Conservation (phyloP, 1,284 basidiomycete genomes). For the Prillingera fragicola region DNA sequence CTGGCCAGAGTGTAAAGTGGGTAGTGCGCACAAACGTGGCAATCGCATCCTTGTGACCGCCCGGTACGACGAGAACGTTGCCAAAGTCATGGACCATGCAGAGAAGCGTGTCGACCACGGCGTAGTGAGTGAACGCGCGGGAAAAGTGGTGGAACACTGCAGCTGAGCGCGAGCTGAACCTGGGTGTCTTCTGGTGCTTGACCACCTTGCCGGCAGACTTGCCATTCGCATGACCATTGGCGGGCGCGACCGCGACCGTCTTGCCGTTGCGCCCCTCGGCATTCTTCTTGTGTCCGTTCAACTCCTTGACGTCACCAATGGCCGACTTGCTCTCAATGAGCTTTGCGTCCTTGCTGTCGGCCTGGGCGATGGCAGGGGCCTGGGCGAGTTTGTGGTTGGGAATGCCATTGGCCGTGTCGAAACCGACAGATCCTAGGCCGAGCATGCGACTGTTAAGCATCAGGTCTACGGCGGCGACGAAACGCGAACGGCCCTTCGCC, state of each 20-base stretch:
- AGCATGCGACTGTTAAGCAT: slow-evolving; percentile 35
- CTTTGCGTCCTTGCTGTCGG: too few species aligned
- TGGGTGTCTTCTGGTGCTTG: not conserved
- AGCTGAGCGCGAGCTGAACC: slow-evolving; percentile 17
- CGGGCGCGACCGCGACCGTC: not conserved
- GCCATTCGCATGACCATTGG: not conserved
- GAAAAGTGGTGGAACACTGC: slow-evolving; percentile 25
- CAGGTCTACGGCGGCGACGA: slow-evolving; percentile 27
- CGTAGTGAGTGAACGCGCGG: slow-evolving; percentile 21
- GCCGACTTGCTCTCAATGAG: too few species aligned
- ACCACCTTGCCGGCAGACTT: not conserved
- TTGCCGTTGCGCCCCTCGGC: not conserved
- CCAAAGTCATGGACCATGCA: slow-evolving; percentile 19
- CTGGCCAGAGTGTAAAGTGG: slow-evolving; percentile 26
- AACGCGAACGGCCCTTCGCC: slow-evolving; percentile 16
- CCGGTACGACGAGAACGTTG: slow-evolving; percentile 19
- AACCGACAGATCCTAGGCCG: slow-evolving; percentile 26
- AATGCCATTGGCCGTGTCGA: slow-evolving; percentile 11
- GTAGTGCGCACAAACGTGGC: slow-evolving; percentile 19
- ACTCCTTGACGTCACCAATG: slow-evolving; percentile 1
- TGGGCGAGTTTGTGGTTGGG: slow-evolving; percentile 1
- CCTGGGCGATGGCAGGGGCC: too few species aligned
- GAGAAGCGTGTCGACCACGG: slow-evolving; percentile 30
- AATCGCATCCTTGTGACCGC: slow-evolving; percentile 18
- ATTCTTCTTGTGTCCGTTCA: not conserved